These are phyloP conservation scores for Physaria fendleri DNA, from an alignment of 345 rosid species.

Conservation along the genomic window DNA sequence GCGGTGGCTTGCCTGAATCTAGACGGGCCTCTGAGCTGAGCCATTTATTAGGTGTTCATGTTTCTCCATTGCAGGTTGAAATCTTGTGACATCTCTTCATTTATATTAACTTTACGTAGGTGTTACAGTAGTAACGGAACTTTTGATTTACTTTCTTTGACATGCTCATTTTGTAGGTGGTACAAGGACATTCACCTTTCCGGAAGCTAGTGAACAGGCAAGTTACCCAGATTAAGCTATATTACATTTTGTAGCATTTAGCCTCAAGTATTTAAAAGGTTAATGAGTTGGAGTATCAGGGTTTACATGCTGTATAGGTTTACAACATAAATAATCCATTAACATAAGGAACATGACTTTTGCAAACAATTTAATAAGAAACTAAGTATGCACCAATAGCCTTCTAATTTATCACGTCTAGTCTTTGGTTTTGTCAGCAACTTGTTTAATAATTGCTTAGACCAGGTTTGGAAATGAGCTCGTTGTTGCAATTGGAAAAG, in stretches of 20 bases:
- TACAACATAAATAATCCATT: neutral
- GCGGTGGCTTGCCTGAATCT: constrained; percentile 83
- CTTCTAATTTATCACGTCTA: neutral
- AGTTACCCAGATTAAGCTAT: neutral
- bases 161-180: constrained; percentile 42
- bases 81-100: neutral
- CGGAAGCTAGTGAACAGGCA: constrained; percentile 59
- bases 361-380: neutral
- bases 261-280: neutral
- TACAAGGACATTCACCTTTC: constrained; percentile 86
- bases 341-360: neutral
- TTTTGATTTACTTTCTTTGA: neutral
- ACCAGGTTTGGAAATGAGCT: constrained; percentile 62
- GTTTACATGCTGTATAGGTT: neutral
- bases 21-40: constrained; percentile 70
- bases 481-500: constrained; percentile 82
- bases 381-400: neutral
- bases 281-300: neutral
- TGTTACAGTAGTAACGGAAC: neutral
- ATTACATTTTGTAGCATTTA: neutral
- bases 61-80: constrained; percentile 65
- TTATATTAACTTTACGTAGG: neutral
- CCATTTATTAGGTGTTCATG: constrained; percentile 45
- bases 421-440: neutral
- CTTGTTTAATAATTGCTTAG: neutral